Conservation (phyloP, 2,329 filamentous ascomycete genomes). For the Phyllosticta paracitricarpa region DNA sequence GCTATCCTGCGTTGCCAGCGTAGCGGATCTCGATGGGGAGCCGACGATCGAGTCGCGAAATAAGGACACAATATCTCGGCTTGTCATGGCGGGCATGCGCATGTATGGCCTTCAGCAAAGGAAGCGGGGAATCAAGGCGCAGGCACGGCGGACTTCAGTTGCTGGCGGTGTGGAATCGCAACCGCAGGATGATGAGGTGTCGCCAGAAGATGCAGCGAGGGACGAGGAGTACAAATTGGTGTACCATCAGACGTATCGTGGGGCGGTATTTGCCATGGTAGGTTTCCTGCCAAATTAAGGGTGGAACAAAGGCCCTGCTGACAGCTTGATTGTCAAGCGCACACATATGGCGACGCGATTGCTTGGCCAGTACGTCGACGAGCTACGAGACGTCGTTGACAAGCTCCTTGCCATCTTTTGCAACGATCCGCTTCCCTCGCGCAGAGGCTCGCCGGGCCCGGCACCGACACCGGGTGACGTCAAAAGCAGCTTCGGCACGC, state of each 20-base stretch:
- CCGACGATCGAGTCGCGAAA: slow-evolving; percentile 32
- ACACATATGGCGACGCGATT: slow-evolving; percentile 27
- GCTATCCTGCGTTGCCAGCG: slow-evolving; percentile 25
- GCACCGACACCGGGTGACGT: neutral
- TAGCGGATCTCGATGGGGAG: slow-evolving; percentile 19
- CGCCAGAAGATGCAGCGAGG: slow-evolving; percentile 24
- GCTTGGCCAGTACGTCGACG: slow-evolving; percentile 31
- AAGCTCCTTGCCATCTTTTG: slow-evolving; percentile 37
- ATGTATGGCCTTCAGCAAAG: slow-evolving; percentile 39
- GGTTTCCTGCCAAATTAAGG: slow-evolving; percentile 4
- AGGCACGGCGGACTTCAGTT: slow-evolving; percentile 1
- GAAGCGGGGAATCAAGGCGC: slow-evolving; percentile 19
- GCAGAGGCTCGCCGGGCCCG: neutral
- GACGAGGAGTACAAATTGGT: slow-evolving; percentile 44
- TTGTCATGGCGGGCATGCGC: slow-evolving; percentile 45
- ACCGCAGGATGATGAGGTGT: slow-evolving; percentile 1
- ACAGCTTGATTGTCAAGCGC: slow-evolving; percentile 17
- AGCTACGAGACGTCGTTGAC: slow-evolving; percentile 39
- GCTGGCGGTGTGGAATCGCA: neutral
- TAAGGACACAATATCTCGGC: slow-evolving; percentile 39
- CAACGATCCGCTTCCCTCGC: slow-evolving; percentile 26
- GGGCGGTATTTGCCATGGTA: slow-evolving; percentile 38
- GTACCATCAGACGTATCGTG: slow-evolving; percentile 43
- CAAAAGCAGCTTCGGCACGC: neutral
- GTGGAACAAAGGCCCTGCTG: neutral